Evolutionary conservation across 2,329 filamentous ascomycete species (phyloP).

Genomic region (Purpureocillium lavendulum): DNA sequence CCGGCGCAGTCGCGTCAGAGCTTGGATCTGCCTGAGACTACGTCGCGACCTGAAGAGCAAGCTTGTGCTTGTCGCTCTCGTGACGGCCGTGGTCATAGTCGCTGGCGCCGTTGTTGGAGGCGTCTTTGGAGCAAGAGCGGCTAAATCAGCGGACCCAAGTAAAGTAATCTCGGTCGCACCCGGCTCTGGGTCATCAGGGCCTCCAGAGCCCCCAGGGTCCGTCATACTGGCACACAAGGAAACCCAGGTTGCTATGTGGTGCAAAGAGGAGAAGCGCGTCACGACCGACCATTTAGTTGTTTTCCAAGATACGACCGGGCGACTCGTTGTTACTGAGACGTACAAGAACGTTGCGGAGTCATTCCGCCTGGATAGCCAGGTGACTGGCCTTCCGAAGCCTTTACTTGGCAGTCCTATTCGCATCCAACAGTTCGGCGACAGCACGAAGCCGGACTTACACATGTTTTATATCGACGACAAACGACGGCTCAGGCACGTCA

Average conservation of each 20-base stretch:
- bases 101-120: not conserved
- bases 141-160: too few relatives aligned
- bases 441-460: slow-evolving; percentile 1
- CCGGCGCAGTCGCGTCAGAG: too few relatives aligned
- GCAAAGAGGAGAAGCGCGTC: not conserved
- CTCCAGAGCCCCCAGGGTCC: too few relatives aligned
- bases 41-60: not conserved
- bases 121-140: too few relatives aligned
- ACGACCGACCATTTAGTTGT: not conserved
- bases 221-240: not conserved
- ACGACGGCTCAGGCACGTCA: not conserved
- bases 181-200: too few relatives aligned
- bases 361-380: not conserved
- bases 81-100: not conserved
- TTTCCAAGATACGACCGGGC: not conserved
- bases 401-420: not conserved
- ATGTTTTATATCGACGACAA: slow-evolving; percentile 4
- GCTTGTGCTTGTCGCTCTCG: not conserved
- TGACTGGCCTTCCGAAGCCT: not conserved
- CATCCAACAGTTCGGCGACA: not conserved
- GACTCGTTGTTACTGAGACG: slow-evolving; percentile 1
- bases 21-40: too few relatives aligned
- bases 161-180: too few relatives aligned
- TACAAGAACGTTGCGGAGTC: not conserved
- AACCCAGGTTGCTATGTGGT: slow-evolving; percentile 1